Conservation (phyloP, 2,329 filamentous ascomycete species). For the Fonsecaea monophora region DNA sequence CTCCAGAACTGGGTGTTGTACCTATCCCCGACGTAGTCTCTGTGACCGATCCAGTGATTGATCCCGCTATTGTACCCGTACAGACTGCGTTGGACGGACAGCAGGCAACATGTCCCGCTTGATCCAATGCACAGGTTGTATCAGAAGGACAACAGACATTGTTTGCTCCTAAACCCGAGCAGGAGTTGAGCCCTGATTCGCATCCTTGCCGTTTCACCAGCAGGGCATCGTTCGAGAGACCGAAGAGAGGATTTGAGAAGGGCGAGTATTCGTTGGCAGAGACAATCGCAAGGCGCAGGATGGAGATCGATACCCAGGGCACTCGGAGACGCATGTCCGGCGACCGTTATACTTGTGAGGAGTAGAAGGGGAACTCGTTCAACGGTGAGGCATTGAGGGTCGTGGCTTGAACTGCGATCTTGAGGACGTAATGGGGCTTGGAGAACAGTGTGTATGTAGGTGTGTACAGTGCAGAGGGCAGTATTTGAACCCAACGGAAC, state of each 20-base stretch:
- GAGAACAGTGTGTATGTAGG: neutral
- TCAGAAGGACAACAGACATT: constrained; percentile 63
- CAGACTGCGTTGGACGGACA: constrained; percentile 65
- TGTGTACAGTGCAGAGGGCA: neutral
- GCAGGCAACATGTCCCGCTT: constrained; percentile 65
- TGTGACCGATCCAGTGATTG: constrained; percentile 23
- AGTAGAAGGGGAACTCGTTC: constrained; percentile 12
- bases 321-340: constrained; percentile 27
- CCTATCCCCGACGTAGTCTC: constrained; percentile 37
- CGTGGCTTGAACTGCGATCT: neutral
- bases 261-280: constrained; percentile 28
- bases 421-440: neutral
- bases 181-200: constrained; percentile 60
- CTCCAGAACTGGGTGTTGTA: constrained; percentile 41
- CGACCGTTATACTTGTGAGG: constrained; percentile 11
- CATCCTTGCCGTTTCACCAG: constrained; percentile 48
- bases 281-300: constrained; percentile 20
- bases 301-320: constrained; percentile 7
- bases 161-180: constrained; percentile 59
- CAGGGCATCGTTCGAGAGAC: constrained; percentile 30
- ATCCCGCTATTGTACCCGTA: constrained; percentile 59
- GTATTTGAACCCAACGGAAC: constrained; percentile 3
- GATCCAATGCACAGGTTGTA: constrained; percentile 63
- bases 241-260: constrained; percentile 32
- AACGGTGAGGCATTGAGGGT: constrained; percentile 29